Evolutionary conservation across 1,284 basidiomycete genomes (phyloP).

Genomic region (Cystobasidium sp.): DNA sequence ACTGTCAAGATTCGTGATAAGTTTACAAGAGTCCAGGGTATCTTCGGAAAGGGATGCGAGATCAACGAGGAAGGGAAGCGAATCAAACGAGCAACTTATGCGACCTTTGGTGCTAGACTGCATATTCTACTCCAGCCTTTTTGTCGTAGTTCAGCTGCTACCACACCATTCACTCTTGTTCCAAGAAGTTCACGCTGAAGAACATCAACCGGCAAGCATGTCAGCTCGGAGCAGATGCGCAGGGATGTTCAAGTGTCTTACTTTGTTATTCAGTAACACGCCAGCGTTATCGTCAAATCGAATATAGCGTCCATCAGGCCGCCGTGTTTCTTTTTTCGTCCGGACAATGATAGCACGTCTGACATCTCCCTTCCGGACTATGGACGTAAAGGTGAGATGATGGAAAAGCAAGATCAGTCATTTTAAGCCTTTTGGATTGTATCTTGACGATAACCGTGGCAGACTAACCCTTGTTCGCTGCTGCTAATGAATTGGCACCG

Average conservation of each 20-base stretch:
- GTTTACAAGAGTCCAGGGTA: too few relatives aligned
- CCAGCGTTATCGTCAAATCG: slow-evolving; percentile 98
- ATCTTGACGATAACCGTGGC: background rate
- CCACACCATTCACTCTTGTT: slow-evolving; percentile 45
- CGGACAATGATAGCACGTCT: slow-evolving; percentile 93
- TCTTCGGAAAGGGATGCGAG: background rate
- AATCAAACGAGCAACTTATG: background rate
- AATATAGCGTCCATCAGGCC: slow-evolving; percentile 84
- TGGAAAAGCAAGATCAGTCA: background rate
- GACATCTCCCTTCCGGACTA: slow-evolving; percentile 87
- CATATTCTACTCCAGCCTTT: slow-evolving; percentile 43
- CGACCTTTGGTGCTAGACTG: slow-evolving; percentile 39
- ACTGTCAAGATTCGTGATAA: too few relatives aligned
- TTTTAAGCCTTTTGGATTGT: slow-evolving; percentile 56
- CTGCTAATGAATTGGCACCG: slow-evolving; percentile 64
- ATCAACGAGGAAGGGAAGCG: background rate
- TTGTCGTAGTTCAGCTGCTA: slow-evolving; percentile 41
- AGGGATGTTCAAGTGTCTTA: slow-evolving; percentile 51
- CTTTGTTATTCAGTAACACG: slow-evolving; percentile 91
- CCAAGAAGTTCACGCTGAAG: slow-evolving; percentile 39
- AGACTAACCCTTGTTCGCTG: slow-evolving; percentile 60
- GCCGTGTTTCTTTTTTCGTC: slow-evolving; percentile 76
- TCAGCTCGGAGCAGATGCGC: background rate
- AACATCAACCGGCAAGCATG: background rate
- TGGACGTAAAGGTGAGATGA: background rate